Evolutionary conservation across 1,284 basidiomycete species (phyloP), one percentile per base, ranked within the genome.

Genomic region (Sporisorium sorghi): DNA sequence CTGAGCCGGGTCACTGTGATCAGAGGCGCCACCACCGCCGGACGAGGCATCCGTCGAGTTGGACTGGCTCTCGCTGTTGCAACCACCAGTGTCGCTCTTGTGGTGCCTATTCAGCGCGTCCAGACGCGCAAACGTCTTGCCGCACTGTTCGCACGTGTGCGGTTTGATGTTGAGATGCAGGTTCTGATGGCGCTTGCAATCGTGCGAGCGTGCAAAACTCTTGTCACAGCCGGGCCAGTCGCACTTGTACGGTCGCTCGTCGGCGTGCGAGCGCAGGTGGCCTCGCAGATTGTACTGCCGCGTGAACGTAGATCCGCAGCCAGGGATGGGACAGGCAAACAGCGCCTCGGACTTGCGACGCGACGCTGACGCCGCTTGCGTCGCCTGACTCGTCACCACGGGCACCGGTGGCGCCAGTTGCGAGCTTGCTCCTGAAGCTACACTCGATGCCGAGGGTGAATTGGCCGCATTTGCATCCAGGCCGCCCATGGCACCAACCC

Each of bases 251-350:
- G 94, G 94, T 62, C 93, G 88, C 85, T 97, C 93, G 84, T 96
- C 94, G 26, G 94, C 96, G 85, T 97, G 94, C n/a, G 94, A 96
- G 78, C 94, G 90, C 76, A 97, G 85, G 86, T 97, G 95, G 53
- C 95, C 94, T 90, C 87, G 84, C 63, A 87, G 65, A 66, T 87
- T 87, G 85, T 87, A 87, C 77, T 86, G 86, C 30, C 77, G 62
- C 33, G 78, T 81, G 67, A 76, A 97, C 5, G 94, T 96, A 86
- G 93, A 94, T 50, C 92, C 93, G 86, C 94, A 97, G 14, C 93
- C 94, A 14, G 94, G 93, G 10, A 97, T 93, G 23, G 94, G 94
- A 85, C 94, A 97, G 55, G 90, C 88, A 85, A 96, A 96, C 77
- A 92, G 89, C 0, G 93, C 94, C 84, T 93, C 92, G 82, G 95